Conservation (phyloP, 2,329 filamentous ascomycete species). For the Acephala macrosclerotiorum region DNA sequence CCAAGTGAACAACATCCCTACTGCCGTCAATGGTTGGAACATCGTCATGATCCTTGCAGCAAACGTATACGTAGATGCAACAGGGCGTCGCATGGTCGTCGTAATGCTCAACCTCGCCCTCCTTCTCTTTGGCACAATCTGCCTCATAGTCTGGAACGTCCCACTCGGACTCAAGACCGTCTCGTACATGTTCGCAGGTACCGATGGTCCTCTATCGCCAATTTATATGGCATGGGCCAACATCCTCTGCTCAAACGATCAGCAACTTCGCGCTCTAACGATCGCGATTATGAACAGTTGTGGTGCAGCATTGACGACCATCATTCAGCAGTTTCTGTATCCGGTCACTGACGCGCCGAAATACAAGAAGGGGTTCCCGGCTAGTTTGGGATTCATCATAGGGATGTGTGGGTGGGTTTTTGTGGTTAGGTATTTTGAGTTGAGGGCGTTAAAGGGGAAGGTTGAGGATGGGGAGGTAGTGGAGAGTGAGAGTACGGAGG, state of each 20-base stretch:
- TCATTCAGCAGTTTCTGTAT: constrained; percentile 47
- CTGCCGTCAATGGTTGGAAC: constrained; percentile 46
- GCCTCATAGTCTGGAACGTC: constrained; percentile 44
- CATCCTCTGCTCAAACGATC: constrained; percentile 44
- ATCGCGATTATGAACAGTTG: constrained; percentile 48
- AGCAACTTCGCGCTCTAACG: constrained; percentile 46
- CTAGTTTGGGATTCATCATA: constrained; percentile 20
- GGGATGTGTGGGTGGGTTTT: constrained; percentile 26
- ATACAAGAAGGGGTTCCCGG: constrained; percentile 29
- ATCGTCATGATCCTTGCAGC: constrained; percentile 32
- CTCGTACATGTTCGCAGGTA: constrained; percentile 47
- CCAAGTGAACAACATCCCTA: constrained; percentile 59
- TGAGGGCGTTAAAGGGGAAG: constrained; percentile 16
- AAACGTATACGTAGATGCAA: constrained; percentile 22
- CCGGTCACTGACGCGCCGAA: constrained; percentile 44
- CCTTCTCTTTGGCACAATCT: constrained; percentile 44
- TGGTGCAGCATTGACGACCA: constrained; percentile 39
- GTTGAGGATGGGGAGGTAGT: constrained; percentile 14
- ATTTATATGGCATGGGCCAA: constrained; percentile 48
- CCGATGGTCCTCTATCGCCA: constrained; percentile 44
- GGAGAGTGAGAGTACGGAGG: constrained; percentile 12
- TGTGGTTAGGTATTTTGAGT: constrained; percentile 20
- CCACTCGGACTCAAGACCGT: constrained; percentile 45
- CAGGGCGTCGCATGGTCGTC: constrained; percentile 23
- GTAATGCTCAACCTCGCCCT: constrained; percentile 24